Conservation (phyloP, 2,329 filamentous ascomycete species). For the Monascus ruber region DNA sequence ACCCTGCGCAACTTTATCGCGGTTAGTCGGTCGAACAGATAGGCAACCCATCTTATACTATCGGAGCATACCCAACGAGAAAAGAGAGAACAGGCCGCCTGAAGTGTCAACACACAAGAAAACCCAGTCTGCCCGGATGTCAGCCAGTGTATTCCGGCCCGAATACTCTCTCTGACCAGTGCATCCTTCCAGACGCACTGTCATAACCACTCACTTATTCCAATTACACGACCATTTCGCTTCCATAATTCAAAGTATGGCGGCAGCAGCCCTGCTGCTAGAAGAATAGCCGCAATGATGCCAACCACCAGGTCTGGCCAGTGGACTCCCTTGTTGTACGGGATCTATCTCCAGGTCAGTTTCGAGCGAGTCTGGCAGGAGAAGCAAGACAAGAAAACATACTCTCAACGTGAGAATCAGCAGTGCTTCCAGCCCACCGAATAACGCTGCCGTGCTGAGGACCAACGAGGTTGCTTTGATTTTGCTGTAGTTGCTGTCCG, state of each 20-base stretch:
- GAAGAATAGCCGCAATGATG: slow-evolving; percentile 45
- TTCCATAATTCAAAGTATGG: slow-evolving; percentile 54
- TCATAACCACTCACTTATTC: slow-evolving; percentile 38
- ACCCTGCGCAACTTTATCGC: slow-evolving; percentile 42
- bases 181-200: background rate
- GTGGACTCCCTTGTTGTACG: slow-evolving; percentile 43
- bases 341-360: slow-evolving; percentile 28
- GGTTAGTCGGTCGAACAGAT: slow-evolving; percentile 5
- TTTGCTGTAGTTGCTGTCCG: slow-evolving; percentile 23
- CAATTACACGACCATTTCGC: slow-evolving; percentile 48
- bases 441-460: slow-evolving; percentile 29
- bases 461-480: slow-evolving; percentile 38
- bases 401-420: slow-evolving; percentile 48
- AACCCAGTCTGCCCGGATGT: slow-evolving; percentile 32
- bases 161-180: slow-evolving; percentile 4
- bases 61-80: slow-evolving; percentile 43
- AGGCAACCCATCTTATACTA: background rate
- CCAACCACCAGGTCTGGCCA: slow-evolving; percentile 48
- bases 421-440: slow-evolving; percentile 44
- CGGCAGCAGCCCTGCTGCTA: slow-evolving; percentile 46
- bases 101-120: slow-evolving; percentile 51
- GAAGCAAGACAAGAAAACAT: slow-evolving; percentile 7
- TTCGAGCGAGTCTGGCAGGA: background rate
- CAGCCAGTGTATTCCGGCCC: slow-evolving; percentile 6
- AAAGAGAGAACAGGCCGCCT: slow-evolving; percentile 53